Conservation (phyloP, 495 filamentous ascomycete species). For the Penicillium verhagenii region DNA sequence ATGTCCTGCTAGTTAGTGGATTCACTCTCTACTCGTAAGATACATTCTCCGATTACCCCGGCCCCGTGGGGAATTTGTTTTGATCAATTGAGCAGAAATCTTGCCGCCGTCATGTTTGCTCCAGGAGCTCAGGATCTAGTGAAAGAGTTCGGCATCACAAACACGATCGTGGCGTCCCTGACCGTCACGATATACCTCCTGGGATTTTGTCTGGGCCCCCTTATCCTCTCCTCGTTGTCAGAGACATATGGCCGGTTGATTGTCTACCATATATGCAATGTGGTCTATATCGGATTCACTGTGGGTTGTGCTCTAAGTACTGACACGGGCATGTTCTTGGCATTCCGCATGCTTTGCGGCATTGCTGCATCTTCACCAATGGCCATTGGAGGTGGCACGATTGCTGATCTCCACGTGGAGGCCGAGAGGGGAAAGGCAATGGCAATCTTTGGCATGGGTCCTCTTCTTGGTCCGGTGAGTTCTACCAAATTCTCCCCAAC, state of each 20-base stretch:
- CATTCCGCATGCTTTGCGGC: not conserved
- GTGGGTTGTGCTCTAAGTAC: slow-evolving; percentile 2
- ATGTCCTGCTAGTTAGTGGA: not conserved
- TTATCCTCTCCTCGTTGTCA: not conserved
- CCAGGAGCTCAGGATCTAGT: not conserved
- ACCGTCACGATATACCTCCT: slow-evolving; percentile 1
- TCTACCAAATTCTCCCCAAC: not conserved
- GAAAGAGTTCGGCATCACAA: not conserved
- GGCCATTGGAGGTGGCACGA: slow-evolving; percentile 1
- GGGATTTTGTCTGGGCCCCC: not conserved
- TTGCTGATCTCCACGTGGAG: not conserved
- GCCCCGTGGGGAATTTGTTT: not conserved
- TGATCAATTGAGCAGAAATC: not conserved
- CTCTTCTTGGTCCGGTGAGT: slow-evolving; percentile 3
- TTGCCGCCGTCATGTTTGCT: slow-evolving; percentile 1
- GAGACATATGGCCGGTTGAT: not conserved
- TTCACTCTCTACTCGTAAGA: slow-evolving; percentile 2
- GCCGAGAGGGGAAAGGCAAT: slow-evolving; percentile 1
- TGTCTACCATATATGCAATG: not conserved
- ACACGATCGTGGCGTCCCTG: not conserved
- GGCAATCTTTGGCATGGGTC: slow-evolving; percentile 1
- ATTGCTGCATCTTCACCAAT: not conserved
- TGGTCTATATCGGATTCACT: not conserved
- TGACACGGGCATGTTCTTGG: not conserved
- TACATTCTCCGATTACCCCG: not conserved